A percentile compares a stretch with the other conserved stretches of the same genome.
These are phyloP conservation scores for Zelonia costaricensis DNA, from an alignment of 208 protist genomes.

Conservation along the genomic window DNA sequence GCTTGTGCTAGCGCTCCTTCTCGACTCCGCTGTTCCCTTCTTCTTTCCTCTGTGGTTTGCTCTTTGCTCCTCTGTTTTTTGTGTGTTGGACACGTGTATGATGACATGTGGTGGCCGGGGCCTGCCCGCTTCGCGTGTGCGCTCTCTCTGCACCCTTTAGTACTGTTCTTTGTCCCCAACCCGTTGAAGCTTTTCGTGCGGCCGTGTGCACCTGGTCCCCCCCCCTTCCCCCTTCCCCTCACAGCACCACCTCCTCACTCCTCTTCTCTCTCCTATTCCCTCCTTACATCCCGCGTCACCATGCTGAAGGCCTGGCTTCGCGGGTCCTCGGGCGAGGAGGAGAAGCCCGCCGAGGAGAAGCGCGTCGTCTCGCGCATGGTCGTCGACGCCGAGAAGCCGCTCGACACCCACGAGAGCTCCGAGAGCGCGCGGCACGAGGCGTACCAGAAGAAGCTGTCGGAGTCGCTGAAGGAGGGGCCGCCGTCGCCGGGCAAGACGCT, in stretches of 20 bases:
- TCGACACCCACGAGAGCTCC: constrained; percentile 52
- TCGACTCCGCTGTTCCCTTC: too few relatives aligned
- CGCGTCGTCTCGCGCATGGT: constrained; percentile 64
- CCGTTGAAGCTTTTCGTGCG: too few relatives aligned
- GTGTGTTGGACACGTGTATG: too few relatives aligned
- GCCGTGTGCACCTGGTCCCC: too few relatives aligned
- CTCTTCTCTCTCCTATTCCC: too few relatives aligned
- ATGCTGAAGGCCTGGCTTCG: constrained; percentile 90
- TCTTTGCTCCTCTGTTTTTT: too few relatives aligned
- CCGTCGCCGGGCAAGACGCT: constrained; percentile 41
- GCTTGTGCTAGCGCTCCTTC: too few relatives aligned
- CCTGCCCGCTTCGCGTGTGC: too few relatives aligned
- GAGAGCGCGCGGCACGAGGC: constrained; percentile 41
- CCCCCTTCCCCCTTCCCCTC: neutral
- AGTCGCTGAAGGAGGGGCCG: constrained; percentile 60
- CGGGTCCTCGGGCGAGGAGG: constrained; percentile 34
- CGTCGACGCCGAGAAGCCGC: constrained; percentile 75
- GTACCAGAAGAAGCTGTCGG: constrained; percentile 78
- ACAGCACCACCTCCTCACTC: neutral
- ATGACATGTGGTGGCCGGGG: too few relatives aligned
- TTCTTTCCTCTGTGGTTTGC: too few relatives aligned
- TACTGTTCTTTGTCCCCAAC: too few relatives aligned
- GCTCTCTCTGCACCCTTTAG: too few relatives aligned
- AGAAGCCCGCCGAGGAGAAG: constrained; percentile 39
- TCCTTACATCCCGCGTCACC: neutral